These are phyloP conservation scores for Carex sylvatica DNA, from an alignment of 202 grass and related monocot species.

Conservation along the genomic window DNA sequence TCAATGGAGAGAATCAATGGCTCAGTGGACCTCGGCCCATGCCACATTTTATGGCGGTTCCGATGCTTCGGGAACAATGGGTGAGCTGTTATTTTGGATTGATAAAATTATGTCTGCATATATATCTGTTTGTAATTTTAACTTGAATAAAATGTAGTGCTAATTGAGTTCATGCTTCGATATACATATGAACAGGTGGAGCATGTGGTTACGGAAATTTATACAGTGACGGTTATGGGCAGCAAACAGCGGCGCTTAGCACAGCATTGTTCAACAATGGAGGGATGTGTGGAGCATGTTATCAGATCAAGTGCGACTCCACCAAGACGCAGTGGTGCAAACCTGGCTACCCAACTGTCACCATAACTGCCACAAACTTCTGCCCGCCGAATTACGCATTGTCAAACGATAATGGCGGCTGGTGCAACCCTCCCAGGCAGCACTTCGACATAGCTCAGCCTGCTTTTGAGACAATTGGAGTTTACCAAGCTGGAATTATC, in stretches of 20 bases:
- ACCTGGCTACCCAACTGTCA: conserved; percentile 31
- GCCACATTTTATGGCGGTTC: conserved; percentile 60
- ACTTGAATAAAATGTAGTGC: conserved; percentile 3
- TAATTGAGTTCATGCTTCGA: not conserved
- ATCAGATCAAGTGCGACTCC: conserved; percentile 41
- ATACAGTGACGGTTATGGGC: conserved; percentile 54
- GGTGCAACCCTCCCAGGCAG: conserved; percentile 70
- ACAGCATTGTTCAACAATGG: conserved; percentile 63
- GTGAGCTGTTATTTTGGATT: conserved; percentile 17
- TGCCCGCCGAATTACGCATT: conserved; percentile 61
- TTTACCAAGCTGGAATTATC: conserved; percentile 57
- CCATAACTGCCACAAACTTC: conserved; percentile 65
- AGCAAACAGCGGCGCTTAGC: conserved; percentile 58
- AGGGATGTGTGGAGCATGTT: conserved; percentile 68
- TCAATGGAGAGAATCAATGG: not conserved
- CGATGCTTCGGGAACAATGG: conserved; percentile 63
- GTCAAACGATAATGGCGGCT: conserved; percentile 43
- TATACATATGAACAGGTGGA: conserved; percentile 27
- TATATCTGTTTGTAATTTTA: not conserved
- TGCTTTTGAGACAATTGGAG: conserved; percentile 59
- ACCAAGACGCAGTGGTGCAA: conserved; percentile 42
- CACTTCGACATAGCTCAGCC: conserved; percentile 96
- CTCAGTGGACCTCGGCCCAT: conserved; percentile 17
- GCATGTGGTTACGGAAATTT: conserved; percentile 66
- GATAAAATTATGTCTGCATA: too few species aligned